Percentiles rank a stretch among this genome's conserved stretches.
Conservation (phyloP, 495 filamentous ascomycete species). For the Bacidia gigantensis region DNA sequence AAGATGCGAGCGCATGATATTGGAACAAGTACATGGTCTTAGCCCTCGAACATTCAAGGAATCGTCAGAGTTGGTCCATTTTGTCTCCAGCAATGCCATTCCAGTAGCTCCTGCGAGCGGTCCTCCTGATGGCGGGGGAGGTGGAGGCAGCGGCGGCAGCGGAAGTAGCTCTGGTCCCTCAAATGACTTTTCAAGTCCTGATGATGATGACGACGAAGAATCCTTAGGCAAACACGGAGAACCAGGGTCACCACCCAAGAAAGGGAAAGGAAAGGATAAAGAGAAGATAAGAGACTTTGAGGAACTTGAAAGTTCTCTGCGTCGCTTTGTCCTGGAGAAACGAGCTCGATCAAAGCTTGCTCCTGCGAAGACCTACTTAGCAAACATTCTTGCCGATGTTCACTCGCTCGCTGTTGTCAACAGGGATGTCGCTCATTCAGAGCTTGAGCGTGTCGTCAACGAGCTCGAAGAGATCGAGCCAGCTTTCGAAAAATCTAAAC, state of each 20-base stretch:
- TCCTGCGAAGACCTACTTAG: slow-evolving; percentile 89
- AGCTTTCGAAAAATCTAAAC: slow-evolving; percentile 67
- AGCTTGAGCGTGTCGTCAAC: slow-evolving; percentile 68
- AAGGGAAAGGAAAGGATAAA: slow-evolving; percentile 81
- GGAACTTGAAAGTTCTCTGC: slow-evolving; percentile 70
- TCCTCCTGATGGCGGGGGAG: slow-evolving; percentile 29
- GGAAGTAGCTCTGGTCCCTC: slow-evolving; percentile 41
- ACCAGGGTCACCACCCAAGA: slow-evolving; percentile 38
- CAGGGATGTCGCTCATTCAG: slow-evolving; percentile 67
- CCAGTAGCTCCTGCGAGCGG: slow-evolving; percentile 47
- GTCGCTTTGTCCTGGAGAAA: slow-evolving; percentile 93
- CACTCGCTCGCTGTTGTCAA: slow-evolving; percentile 76
- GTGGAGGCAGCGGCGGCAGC: slow-evolving; percentile 41
- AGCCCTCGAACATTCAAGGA: slow-evolving; percentile 91
- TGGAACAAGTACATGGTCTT: slow-evolving; percentile 71
- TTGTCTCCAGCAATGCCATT: slow-evolving; percentile 92
- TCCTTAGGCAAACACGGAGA: slow-evolving; percentile 30
- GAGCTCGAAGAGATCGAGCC: slow-evolving; percentile 77
- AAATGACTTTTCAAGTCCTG: slow-evolving; percentile 33
- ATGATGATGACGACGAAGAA: slow-evolving; percentile 44
- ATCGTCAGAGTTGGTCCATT: slow-evolving; percentile 83
- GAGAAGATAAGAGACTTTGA: slow-evolving; percentile 83
- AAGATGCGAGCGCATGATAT: slow-evolving; percentile 73
- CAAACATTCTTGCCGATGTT: slow-evolving; percentile 81
- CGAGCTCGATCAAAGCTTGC: slow-evolving; percentile 89